Evolutionary conservation across 345 rosid genomes (phyloP).

Genomic region (Citrus sp.): DNA sequence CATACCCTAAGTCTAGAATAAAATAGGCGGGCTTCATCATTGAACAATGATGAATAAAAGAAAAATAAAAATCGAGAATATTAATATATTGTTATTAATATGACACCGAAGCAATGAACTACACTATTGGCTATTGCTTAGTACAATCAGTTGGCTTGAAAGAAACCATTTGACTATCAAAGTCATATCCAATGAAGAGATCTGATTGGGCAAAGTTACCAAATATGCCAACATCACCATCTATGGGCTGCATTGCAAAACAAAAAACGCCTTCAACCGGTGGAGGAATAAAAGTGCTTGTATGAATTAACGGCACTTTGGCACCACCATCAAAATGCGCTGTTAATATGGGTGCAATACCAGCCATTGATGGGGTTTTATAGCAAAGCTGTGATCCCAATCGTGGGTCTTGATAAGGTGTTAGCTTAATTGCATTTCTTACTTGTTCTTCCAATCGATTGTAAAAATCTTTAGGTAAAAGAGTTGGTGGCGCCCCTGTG

Average conservation of each 20-base stretch:
- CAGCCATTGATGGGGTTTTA: neutral
- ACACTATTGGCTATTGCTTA: neutral
- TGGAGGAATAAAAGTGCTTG: constrained; percentile 30
- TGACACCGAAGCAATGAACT: neutral
- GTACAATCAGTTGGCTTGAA: constrained; percentile 36
- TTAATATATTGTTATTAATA: neutral
- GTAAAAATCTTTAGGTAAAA: constrained; percentile 24
- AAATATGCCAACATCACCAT: constrained; percentile 13
- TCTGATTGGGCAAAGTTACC: constrained; percentile 32
- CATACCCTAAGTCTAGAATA: too few relatives aligned
- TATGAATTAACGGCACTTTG: constrained; percentile 9
- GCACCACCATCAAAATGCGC: constrained; percentile 26
- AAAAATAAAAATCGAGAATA: too few relatives aligned
- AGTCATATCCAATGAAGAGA: constrained; percentile 27
- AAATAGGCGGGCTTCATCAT: too few relatives aligned
- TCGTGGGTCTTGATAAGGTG: constrained; percentile 10
- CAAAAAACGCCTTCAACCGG: constrained; percentile 21
- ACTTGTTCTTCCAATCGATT: constrained; percentile 14
- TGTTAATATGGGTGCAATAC: constrained; percentile 13
- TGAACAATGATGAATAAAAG: too few relatives aligned
- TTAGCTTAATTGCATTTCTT: neutral
- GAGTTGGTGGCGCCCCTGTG: constrained; percentile 23
- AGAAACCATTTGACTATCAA: constrained; percentile 14
- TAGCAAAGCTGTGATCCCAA: constrained; percentile 21
- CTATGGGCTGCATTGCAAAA: constrained; percentile 20